phyloP scores from a whole-genome alignment of 345 rosid species.

The Cardamine resedifolia region DNA sequence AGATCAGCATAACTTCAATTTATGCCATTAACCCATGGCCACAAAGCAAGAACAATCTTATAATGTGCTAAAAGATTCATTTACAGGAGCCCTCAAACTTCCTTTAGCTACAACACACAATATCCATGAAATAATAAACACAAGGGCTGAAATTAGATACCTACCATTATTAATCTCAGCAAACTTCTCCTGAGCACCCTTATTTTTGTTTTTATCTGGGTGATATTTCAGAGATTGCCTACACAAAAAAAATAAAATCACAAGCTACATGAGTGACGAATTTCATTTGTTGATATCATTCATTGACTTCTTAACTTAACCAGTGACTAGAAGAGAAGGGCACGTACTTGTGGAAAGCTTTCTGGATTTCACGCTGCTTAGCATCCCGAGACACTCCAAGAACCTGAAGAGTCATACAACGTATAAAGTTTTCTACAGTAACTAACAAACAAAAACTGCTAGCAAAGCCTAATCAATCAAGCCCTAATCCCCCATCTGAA shows the following conservation, averaged over 20 bases:
- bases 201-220: slow-evolving; percentile 87
- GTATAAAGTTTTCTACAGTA: neutral
- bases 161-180: slow-evolving; percentile 89
- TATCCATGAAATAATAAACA: neutral
- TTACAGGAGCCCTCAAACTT: neutral
- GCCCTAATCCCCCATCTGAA: neutral
- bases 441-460: too few relatives aligned
- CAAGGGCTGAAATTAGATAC: slow-evolving; percentile 1
- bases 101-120: neutral
- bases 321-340: neutral
- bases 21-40: neutral
- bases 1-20: neutral
- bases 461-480: slow-evolving; percentile 1
- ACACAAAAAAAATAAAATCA: slow-evolving; percentile 25
- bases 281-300: neutral
- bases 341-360: slow-evolving; percentile 93
- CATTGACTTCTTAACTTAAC: neutral
- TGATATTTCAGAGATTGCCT: slow-evolving; percentile 88
- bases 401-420: slow-evolving; percentile 49
- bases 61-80: neutral
- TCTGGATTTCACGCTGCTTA: slow-evolving; percentile 88
- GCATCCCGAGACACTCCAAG: slow-evolving; percentile 87
- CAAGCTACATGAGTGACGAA: neutral
- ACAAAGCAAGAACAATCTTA: neutral
- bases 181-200: slow-evolving; percentile 86